Conservation (phyloP, 2,329 filamentous ascomycete species). For the Sarocladium kiliense region DNA sequence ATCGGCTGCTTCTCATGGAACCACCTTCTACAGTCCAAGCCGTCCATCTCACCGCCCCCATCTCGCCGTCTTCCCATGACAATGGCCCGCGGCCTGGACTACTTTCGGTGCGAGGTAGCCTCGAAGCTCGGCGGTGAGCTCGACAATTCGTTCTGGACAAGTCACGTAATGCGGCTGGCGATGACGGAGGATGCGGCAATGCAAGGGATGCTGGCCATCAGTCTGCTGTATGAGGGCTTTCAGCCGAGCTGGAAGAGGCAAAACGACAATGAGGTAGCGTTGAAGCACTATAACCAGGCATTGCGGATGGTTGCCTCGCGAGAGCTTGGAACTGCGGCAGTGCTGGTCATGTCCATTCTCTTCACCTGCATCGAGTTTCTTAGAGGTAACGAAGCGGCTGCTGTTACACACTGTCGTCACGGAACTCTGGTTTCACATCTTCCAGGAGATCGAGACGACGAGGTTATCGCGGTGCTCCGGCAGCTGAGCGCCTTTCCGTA, state of each 20-base stretch:
- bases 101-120: slow-evolving; percentile 31
- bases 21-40: slow-evolving; percentile 24
- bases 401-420: slow-evolving; percentile 31
- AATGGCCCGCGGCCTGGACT: slow-evolving; percentile 28
- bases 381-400: slow-evolving; percentile 28
- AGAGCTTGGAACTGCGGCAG: slow-evolving; percentile 20
- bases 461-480: slow-evolving; percentile 30
- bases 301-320: slow-evolving; percentile 26
- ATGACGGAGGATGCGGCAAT: slow-evolving; percentile 30
- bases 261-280: slow-evolving; percentile 23
- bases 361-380: slow-evolving; percentile 40
- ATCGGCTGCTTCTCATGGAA: slow-evolving; percentile 27
- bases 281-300: slow-evolving; percentile 36
- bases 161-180: slow-evolving; percentile 31
- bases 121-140: slow-evolving; percentile 29
- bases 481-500: slow-evolving; percentile 33
- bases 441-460: slow-evolving; percentile 10
- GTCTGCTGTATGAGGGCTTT: slow-evolving; percentile 31
- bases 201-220: slow-evolving; percentile 34
- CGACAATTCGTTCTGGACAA: slow-evolving; percentile 36
- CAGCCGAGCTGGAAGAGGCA: slow-evolving; percentile 8
- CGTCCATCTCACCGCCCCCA: slow-evolving; percentile 14
- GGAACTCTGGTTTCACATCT: slow-evolving; percentile 30
- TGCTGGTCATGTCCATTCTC: slow-evolving; percentile 34
- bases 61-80: background rate